Conservation (phyloP, 257 asterid species). For the Scutellaria baicalensis region DNA sequence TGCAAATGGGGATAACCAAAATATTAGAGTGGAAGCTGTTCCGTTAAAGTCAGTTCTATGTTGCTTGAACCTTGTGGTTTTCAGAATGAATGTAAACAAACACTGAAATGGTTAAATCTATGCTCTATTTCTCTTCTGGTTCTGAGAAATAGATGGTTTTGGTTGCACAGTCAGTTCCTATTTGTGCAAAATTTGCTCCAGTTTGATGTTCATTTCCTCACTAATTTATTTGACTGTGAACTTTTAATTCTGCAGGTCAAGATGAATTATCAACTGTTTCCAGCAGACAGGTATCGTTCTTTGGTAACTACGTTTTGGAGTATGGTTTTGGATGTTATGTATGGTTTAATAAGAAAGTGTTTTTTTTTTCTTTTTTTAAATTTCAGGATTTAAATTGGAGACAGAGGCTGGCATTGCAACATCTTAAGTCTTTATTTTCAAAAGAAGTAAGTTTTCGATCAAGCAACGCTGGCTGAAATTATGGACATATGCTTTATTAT, state of each 20-base stretch:
- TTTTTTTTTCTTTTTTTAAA: no score
- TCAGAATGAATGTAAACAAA: neutral
- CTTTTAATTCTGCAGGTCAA: slow-evolving; percentile 40
- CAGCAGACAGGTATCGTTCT: slow-evolving; percentile 45
- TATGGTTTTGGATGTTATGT: slow-evolving; percentile 7
- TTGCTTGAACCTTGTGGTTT: neutral
- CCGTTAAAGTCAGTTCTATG: neutral
- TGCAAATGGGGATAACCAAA: neutral
- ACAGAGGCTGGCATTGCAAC: slow-evolving; percentile 55
- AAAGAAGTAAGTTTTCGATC: slow-evolving; percentile 44
- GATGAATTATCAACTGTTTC: slow-evolving; percentile 22
- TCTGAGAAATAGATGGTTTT: neutral
- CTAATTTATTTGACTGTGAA: neutral
- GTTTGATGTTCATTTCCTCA: neutral
- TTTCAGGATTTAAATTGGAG: slow-evolving; percentile 65
- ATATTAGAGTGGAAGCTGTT: neutral
- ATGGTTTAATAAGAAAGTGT: slow-evolving; percentile 6
- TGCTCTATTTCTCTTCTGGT: slow-evolving; percentile 5
- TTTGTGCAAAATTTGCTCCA: neutral
- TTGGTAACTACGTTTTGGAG: neutral
- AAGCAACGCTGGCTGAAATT: neutral
- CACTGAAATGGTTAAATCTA: neutral
- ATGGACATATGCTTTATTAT: neutral
- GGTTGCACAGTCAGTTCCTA: neutral
- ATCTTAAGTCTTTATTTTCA: slow-evolving; percentile 56